Conservation (phyloP, 1,139 yeast species). For the Diutina catenulata region DNA sequence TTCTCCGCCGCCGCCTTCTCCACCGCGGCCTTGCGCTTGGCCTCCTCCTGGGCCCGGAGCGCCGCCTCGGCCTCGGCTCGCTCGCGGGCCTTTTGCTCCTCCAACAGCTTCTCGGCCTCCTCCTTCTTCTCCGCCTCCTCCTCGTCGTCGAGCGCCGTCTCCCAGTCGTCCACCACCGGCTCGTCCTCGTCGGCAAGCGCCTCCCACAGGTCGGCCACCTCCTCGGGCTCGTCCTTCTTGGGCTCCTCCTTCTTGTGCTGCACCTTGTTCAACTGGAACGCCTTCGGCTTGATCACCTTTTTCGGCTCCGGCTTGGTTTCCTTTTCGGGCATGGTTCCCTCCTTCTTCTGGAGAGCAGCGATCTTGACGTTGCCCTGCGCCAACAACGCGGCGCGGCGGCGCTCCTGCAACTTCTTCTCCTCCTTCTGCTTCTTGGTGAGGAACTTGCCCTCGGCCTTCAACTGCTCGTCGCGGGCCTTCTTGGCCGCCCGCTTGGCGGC, state of each 20-base stretch:
- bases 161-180: constrained; percentile 6
- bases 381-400: constrained; percentile 79
- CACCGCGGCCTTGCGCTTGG: constrained; percentile 3
- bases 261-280: constrained; percentile 8
- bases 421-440: constrained; percentile 91
- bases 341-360: constrained; percentile 50
- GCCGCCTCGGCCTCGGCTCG: constrained; percentile 1
- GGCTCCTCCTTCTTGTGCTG: constrained; percentile 23
- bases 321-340: constrained; percentile 16
- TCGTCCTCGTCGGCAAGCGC: constrained; percentile 5
- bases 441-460: constrained; percentile 87
- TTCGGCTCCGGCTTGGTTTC: constrained; percentile 7
- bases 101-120: neutral
- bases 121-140: neutral
- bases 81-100: neutral
- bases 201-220: constrained; percentile 6
- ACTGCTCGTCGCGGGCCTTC: constrained; percentile 63
- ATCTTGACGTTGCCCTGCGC: constrained; percentile 64
- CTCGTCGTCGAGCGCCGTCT: constrained; percentile 3
- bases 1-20: constrained; percentile 3
- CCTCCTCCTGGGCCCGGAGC: neutral
- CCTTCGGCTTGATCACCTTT: constrained; percentile 38
- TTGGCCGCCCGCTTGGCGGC: constrained; percentile 75
- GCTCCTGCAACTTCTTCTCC: constrained; percentile 76
- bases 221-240: constrained; percentile 14